Base-by-base conservation (phyloP, 441 rosid genomes). In the Arabidopsis hybrid region DNA sequence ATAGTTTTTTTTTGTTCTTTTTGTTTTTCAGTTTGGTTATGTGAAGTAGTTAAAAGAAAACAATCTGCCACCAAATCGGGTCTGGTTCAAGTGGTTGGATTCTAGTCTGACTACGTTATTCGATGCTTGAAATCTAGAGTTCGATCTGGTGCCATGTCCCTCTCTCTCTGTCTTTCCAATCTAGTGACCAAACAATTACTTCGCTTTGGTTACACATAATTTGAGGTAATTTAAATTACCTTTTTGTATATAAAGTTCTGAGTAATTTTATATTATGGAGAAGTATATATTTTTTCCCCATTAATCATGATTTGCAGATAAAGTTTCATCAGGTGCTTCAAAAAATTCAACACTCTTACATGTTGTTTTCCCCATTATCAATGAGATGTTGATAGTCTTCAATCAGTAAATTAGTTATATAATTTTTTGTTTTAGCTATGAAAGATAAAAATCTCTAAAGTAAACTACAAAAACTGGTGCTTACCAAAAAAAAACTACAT, bases 11-110 rank as follows among this genome's bases (percentile, higher is more conserved):
- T 18, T 18, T 21, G 26, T 21, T 1, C 0, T 21, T 21, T 21
- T 21, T n/a, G n/a, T 21, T 21, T 21, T 21, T 7, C 21, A 9
- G 52, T 5, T 26, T 26, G 4, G 35, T 52, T 12, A 26, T 2
- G 11, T 26, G 1, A 51, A 9, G 13, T 11, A 16, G 1, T 7
- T 47, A 7, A 10, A 26, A 52, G 2, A 26, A 1, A 52, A 52
- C 8, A 1, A 7, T 0, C 8, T 6, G 29, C 13, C 43, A 47
- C 69, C 69, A 49, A 34, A 65, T 65, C 69, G 32, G 11, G 16
- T 8, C 31, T 34, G 43, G 57, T 16, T 10, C 57, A 65, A 65
- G 57, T 34, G 69, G 32, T 32, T 32, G 67, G 14, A 43, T 8
- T 8, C 5, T 8, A 47, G 11, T 8, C 53, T 49, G 3, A 7